Base-by-base conservation (phyloP, 441 rosid genomes). In the Melastoma candidum region DNA sequence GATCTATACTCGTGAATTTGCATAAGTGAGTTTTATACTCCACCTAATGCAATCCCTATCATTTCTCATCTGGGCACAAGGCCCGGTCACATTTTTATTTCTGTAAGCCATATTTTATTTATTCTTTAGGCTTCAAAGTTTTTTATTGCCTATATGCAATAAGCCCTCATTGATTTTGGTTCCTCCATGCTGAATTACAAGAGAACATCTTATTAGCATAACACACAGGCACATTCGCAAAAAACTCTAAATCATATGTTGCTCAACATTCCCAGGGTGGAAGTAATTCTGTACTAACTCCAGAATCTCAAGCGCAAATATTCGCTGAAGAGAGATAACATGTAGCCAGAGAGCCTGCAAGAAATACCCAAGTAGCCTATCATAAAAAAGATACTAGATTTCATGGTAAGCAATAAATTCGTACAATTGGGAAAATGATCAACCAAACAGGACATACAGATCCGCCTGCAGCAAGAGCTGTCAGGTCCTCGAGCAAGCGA, bases 381-480 rank as follows among this genome's bases (percentile, higher is more conserved):
- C 60, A 58, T 48, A 17, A 22, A 57, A 39, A 54, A n/a, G 59
- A 47, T 36, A 12, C 13, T 57, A 50, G 27, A 50, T 65, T 55
- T 12, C 49, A 26, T 60, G 0, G 9, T 6, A 17, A 24, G 44
- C 10, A 17, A 44, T 24, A 41, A 45, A 12, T 25, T 7, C 10
- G 4, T 26, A 46, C 43, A 27, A 27, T 27, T 55, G 46, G 36
- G 44, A 55, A 55, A 55, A 29, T 29, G 7, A 29, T 29, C 36
- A 29, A 29, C 36, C 36, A 29, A 29, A 29, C 7, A 29, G 36
- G 3, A 93, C 98, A 77, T 93, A 93, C 97, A 81, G 93, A 86
- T 93, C 97, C 99, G 89, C 99, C 96, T 83, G 95, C 99, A 85
- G 97, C 99, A 73, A 92, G 90, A 78, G 97, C 97, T 87, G 96